Evolutionary conservation across 1,139 yeast genomes (phyloP).

Genomic region (Blastobotrys arbuscula): DNA sequence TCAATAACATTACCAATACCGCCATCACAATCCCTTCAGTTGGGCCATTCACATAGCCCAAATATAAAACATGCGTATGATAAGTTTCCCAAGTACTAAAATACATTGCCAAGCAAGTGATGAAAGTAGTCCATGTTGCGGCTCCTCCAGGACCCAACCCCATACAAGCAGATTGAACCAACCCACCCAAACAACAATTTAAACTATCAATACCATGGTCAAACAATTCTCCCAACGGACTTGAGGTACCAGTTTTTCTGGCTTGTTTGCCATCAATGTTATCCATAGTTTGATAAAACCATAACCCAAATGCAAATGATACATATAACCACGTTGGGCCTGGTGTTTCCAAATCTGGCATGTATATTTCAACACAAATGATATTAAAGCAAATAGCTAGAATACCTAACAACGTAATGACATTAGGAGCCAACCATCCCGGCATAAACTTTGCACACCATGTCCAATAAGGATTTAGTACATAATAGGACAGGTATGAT

Average conservation of each 20-base stretch:
- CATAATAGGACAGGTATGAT: conserved; percentile 55
- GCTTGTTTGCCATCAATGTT: conserved; percentile 85
- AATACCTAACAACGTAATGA: conserved; percentile 64
- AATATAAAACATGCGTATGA: conserved; percentile 64
- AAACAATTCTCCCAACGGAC: conserved; percentile 75
- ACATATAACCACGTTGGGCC: conserved; percentile 67
- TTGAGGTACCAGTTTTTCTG: conserved; percentile 66
- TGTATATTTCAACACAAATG: conserved; percentile 49
- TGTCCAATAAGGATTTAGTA: conserved; percentile 70
- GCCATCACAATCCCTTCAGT: conserved; percentile 73
- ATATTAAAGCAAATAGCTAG: conserved; percentile 53
- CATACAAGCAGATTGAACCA: conserved; percentile 37
- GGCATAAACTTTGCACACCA: conserved; percentile 64
- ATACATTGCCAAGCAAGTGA: conserved; percentile 64
- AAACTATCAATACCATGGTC: conserved; percentile 80
- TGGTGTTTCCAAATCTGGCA: conserved; percentile 49
- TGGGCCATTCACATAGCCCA: conserved; percentile 70
- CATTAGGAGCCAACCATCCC: conserved; percentile 68
- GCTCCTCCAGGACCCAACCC: conserved; percentile 37
- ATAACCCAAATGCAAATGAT: conserved; percentile 61
- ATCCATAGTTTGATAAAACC: conserved; percentile 78
- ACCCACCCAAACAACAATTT: conserved; percentile 46
- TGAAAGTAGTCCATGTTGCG: conserved; percentile 52
- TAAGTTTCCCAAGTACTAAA: conserved; percentile 77
- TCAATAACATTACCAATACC: conserved; percentile 45